Base-by-base conservation (phyloP, 768 basidiomycete species). In the Chlorophyllum brunneum region DNA sequence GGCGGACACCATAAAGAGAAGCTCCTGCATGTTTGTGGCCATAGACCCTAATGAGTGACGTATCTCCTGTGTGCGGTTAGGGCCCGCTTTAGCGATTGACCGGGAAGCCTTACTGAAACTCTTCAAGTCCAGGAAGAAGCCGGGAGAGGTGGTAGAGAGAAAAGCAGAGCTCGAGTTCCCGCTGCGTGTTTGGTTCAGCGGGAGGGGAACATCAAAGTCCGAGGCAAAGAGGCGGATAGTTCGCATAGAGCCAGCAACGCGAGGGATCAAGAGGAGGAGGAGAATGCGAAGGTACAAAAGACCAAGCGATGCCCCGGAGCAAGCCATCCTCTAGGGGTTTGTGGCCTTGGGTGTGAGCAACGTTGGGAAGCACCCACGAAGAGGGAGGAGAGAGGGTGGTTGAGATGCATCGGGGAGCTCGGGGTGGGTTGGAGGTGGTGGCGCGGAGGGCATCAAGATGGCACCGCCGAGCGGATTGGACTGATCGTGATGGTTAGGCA, bases 361-460 rank as follows among this genome's bases (percentile, higher is more conserved):
- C 16, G 2, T 39, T 38, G 26, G 27, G 36, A 39, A 39, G 24
- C 47, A 48, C 47, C 37, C 47, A n/a, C 15, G 37, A 39, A 39
- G 43, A 30, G 47, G 47, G 29, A 48, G 27, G 27, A 23, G 15
- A 20, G 9, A 7, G 39, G 31, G 36, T 27, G 47, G 49, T 24
- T 43, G 40, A 23, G 49, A 51, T 34, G 30, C 39, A 51, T 51
- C 49, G n/a, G n/a, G n/a, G n/a, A n/a, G n/a, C n/a, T n/a, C n/a
- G n/a, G n/a, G n/a, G n/a, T n/a, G n/a, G n/a, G n/a, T n/a, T n/a
- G 20, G 31, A 33, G 29, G 27, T 30, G 44, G 44, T 30, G 31
- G 33, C 44, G 18, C 24, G 13, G 31, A 7, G 31, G 7, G 6
- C 31, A 31, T 31, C 31, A 31, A 13, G 13, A 31, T 6, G 31